Percentiles rank a stretch among this genome's conserved stretches.
Evolutionary conservation across 2,329 filamentous ascomycete species (phyloP).

Genomic region (Neofusicoccum sp.): DNA sequence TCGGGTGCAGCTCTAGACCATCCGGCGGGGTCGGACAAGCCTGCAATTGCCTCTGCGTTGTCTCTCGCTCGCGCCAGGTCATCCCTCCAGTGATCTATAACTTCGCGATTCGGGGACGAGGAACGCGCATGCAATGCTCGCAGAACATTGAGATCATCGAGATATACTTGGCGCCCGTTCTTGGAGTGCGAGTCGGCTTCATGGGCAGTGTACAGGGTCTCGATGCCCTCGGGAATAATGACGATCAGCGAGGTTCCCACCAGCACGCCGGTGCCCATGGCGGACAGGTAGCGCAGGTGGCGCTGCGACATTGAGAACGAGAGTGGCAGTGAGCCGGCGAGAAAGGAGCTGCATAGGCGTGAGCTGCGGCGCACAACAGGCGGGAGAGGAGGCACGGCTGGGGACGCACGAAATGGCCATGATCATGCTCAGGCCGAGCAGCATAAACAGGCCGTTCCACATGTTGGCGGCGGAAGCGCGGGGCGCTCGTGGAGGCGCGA

Average conservation of each 20-base stretch:
- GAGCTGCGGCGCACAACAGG: background rate
- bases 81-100: conserved; percentile 3
- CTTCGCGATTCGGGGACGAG: background rate
- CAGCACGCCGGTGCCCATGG: conserved; percentile 88
- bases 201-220: conserved; percentile 73
- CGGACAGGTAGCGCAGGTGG: conserved; percentile 85
- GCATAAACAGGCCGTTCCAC: conserved; percentile 66
- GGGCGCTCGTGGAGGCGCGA: background rate
- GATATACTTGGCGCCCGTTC: background rate
- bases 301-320: conserved; percentile 85
- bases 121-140: background rate
- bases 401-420: conserved; percentile 64
- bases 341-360: conserved; percentile 72
- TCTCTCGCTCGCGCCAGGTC: conserved; percentile 1
- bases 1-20: background rate
- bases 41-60: background rate
- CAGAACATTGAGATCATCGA: background rate
- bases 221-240: conserved; percentile 95
- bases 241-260: conserved; percentile 95
- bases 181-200: background rate
- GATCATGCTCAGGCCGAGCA: conserved; percentile 65
- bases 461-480: conserved; percentile 36
- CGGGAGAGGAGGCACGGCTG: background rate
- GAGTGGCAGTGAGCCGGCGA: conserved; percentile 87
- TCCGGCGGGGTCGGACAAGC: background rate